Base-by-base conservation (phyloP, 1,284 basidiomycete species). In the Ganoderma multipileum region DNA sequence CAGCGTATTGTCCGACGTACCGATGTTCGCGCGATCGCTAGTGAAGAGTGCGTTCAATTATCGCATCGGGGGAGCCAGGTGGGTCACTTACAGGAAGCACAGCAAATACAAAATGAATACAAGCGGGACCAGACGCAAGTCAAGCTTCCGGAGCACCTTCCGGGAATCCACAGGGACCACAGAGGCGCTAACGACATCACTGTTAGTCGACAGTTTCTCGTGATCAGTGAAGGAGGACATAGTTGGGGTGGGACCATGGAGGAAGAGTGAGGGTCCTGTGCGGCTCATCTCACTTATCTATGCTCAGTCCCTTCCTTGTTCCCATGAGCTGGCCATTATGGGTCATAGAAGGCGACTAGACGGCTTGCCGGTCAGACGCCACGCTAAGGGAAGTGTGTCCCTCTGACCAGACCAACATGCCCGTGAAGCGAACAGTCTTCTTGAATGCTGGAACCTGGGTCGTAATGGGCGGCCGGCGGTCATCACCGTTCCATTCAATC, bases 21-120 rank as follows among this genome's bases (percentile, higher is more conserved):
- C 90, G 70, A 93, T 87, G 74, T 91, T 92, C 41, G 89, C 85
- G 58, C 90, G 82, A 76, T 93, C 91, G 70, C 92, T 80, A 30
- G 23, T 20, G 18, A 36, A n/a, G 20, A 16, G 18, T 4, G 9
- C 7, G 2, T 8, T 41, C 12, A 26, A 77, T 90, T 92, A 64
- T 86, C 5, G 14, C 1, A 18, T 20, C 28, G 0, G 16, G 2
- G 18, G 2, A 20, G 52, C 28, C 8, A 55, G 18, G 12, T 20
- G 23, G 14, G 30, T 14, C 16, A 66, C 70, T 64, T 30, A 71
- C 70, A 71, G 58, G 59, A 62, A 68, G 18, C 65, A 89, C 61
- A 92, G 78, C 20, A 47, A 18, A 23, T 23, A 47, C 44, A 47
- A n/a, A n/a, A 47, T n/a, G 44, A 20, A 47, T 11, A n/a, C 44